Evolutionary conservation across 164 flowering plant species (phyloP).

Genomic region (Protea cynaroides): DNA sequence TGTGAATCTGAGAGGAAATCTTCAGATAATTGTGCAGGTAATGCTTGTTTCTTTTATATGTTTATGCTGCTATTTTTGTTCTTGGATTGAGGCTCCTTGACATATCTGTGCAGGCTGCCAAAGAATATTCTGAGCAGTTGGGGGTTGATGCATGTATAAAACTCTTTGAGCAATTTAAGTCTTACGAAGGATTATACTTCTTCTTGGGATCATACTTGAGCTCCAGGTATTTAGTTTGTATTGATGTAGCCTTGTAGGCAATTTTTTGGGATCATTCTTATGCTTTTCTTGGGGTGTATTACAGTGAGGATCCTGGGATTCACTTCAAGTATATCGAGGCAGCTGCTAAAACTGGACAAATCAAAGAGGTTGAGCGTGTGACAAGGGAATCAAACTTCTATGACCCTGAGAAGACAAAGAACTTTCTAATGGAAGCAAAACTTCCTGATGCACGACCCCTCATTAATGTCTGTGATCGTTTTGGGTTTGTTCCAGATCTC

Average conservation of each 20-base stretch:
- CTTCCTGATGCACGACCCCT: constrained; percentile 89
- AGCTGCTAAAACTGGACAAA: constrained; percentile 77
- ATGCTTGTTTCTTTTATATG: not conserved
- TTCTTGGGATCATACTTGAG: constrained; percentile 79
- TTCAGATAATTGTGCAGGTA: constrained; percentile 87
- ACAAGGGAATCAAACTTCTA: constrained; percentile 81
- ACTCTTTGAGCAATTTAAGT: constrained; percentile 80
- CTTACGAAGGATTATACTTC: constrained; percentile 78
- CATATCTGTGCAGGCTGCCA: constrained; percentile 47
- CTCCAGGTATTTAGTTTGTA: constrained; percentile 67
- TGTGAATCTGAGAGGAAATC: constrained; percentile 70
- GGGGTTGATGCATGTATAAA: constrained; percentile 73
- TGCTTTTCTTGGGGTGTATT: constrained; percentile 2
- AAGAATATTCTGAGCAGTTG: constrained; percentile 75
- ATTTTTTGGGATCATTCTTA: not conserved
- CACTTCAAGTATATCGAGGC: constrained; percentile 81
- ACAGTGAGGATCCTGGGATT: constrained; percentile 84
- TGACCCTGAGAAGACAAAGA: constrained; percentile 76
- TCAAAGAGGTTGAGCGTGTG: constrained; percentile 81
- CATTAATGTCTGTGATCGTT: constrained; percentile 79
- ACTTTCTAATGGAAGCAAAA: constrained; percentile 81
- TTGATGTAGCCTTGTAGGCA: no score
- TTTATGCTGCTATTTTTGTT: not conserved
- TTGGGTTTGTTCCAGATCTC: constrained; percentile 80
- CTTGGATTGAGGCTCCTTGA: not conserved